Base-by-base conservation (phyloP, 495 filamentous ascomycete species). In the Cercophora sp. region DNA sequence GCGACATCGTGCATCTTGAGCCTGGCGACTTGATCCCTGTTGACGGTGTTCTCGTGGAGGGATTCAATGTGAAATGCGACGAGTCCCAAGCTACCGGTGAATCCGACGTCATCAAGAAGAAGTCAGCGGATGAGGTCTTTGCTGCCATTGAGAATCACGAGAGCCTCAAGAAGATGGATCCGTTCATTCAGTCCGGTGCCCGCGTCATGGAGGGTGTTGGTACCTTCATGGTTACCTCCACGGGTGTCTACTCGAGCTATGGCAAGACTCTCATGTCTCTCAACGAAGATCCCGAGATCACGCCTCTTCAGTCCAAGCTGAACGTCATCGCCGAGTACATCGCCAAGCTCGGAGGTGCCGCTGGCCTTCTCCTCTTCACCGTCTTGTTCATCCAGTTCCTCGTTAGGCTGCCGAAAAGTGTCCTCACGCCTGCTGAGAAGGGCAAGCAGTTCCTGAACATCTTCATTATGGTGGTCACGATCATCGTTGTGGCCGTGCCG, bases 241-340 rank as follows among this genome's bases (percentile, higher is more conserved):
- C 85, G 25, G 92, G 92, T 55, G 74, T 93, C n/a, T 77, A 96
- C 66, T 89, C 91, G 4, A 87, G 82, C 47, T 89, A 91, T 64
- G 92, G 92, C 52, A 92, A 89, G 63, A 96, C 89, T 26, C 83
- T 96, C 79, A 93, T 97, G 89, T 85, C 89, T 40, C 79, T 96
- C 22, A 87, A 86, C 51, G 89, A 95, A 52, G 88, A 93, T 53
- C 84, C 84, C 55, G 91, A 97, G 59, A 89, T 90, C 9, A 97
- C 92, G 8, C 92, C 92, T n/a, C 74, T 97, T 32, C 92, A 97
- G 68, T 85, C 84, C 5, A 97, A 97, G 70, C 78, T 97, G 57
- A 95, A 94, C 60, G 75, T 86, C 31, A 79, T 97, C 47, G 92
- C 92, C 34, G 88, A 93, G 64, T 90, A 90, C 59, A 96, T 97